Percentiles rank a stretch among this genome's conserved stretches.
These are phyloP conservation scores for Nidularia sp. DNA, from an alignment of 768 basidiomycete species.

Conservation along the genomic window DNA sequence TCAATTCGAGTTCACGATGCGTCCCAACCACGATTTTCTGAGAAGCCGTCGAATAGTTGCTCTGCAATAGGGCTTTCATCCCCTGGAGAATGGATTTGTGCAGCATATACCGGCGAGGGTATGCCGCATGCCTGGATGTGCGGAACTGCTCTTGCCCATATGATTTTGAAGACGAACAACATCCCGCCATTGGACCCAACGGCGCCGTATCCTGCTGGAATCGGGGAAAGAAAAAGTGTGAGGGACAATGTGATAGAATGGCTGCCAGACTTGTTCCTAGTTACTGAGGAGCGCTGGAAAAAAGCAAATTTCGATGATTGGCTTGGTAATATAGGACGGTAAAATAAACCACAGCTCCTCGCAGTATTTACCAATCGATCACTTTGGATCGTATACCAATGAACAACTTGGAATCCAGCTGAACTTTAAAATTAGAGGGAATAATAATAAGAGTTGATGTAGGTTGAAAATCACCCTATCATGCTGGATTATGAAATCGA, in stretches of 20 bases:
- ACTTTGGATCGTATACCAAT: too few relatives aligned
- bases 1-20: slow-evolving; percentile 3
- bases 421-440: too few relatives aligned
- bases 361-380: too few relatives aligned
- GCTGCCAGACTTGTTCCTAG: slow-evolving; percentile 47
- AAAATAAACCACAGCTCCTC: too few relatives aligned
- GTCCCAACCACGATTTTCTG: slow-evolving; percentile 3
- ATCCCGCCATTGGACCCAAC: slow-evolving; percentile 1
- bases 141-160: slow-evolving; percentile 51
- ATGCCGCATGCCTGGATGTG: slow-evolving; percentile 71
- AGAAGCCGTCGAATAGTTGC: neutral
- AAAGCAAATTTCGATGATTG: slow-evolving; percentile 29
- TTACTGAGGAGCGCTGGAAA: slow-evolving; percentile 47
- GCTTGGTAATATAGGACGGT: neutral
- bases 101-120: slow-evolving; percentile 70
- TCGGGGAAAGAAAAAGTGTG: neutral
- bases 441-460: too few relatives aligned
- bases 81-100: slow-evolving; percentile 69
- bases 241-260: slow-evolving; percentile 26
- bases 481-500: too few relatives aligned
- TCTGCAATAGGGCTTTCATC: slow-evolving; percentile 13
- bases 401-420: too few relatives aligned
- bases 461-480: too few relatives aligned
- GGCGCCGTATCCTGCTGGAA: neutral
- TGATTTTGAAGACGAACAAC: slow-evolving; percentile 45